Evolutionary conservation across 306 rosid species (phyloP), one percentile per base, ranked within the genome.

Genomic region (Lupinus albus): DNA sequence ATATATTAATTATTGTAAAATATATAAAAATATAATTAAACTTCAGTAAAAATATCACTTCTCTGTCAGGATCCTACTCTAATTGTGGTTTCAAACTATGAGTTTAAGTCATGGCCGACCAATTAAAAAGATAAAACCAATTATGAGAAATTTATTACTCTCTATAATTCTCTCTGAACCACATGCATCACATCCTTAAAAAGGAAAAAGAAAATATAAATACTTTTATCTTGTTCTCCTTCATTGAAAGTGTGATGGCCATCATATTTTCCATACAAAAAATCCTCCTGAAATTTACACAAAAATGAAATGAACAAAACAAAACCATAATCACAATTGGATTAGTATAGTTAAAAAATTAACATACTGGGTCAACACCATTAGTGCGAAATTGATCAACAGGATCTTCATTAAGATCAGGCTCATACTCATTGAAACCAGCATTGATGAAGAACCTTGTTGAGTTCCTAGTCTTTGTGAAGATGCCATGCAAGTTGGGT

Each of bases 361-460:
- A 14, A 14, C 18, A 30, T 84, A 92, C 96, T 77, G 76, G 7
- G 70, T 79, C 77, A 60, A 92, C 61, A 54, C 95, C 79, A 75
- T 85, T 87, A 0, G 87, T 81, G 16, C 49, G 78, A 86, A 84
- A 84, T 14, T 73, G 93, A 33, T 89, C 85, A 30, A n/a, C 66
- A 1, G 88, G 87, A 6, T 92, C 98, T 77, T 92, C 98, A 62
- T 79, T 87, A 62, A 92, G 86, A 74, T 92, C 96, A 38, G 93
- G 96, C 71, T 92, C 95, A 53, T 84, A 70, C 65, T 84, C 85
- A 16, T 82, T 59, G 18, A 92, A 86, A 64, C 96, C 95, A 9
- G 89, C 96, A 7, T 80, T 78, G 67, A 86, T 12, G 7, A 59
- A 33, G 70, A 72, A 70, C 61, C 77, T 73, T 35, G 80, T 78